phyloP scores from a whole-genome alignment of 371 early-diverging fungal species.

The Smittium culicis region DNA sequence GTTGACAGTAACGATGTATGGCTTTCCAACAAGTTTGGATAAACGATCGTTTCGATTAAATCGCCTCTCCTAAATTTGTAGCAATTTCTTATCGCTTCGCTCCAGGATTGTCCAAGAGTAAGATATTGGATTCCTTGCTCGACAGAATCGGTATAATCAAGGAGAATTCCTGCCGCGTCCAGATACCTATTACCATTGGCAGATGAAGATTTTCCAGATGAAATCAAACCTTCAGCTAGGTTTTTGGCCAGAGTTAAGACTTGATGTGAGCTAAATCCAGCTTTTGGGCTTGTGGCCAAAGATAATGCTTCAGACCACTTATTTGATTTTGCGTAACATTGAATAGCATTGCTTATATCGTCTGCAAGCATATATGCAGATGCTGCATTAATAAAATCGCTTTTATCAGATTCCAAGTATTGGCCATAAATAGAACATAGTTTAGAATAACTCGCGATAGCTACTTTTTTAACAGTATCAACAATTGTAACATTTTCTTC shows the following conservation, averaged over 20 bases:
- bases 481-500: neutral
- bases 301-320: slow-evolving; percentile 56
- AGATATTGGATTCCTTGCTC: slow-evolving; percentile 27
- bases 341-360: slow-evolving; percentile 43
- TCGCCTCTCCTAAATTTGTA: slow-evolving; percentile 41
- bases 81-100: slow-evolving; percentile 26
- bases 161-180: slow-evolving; percentile 26
- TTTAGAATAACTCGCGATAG: slow-evolving; percentile 21
- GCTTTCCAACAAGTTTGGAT: slow-evolving; percentile 54
- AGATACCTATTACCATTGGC: slow-evolving; percentile 8
- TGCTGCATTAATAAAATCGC: slow-evolving; percentile 55
- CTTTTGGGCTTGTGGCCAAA: slow-evolving; percentile 32
- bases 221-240: neutral
- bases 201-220: neutral
- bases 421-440: slow-evolving; percentile 51
- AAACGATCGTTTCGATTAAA: slow-evolving; percentile 57
- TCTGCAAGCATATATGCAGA: slow-evolving; percentile 50
- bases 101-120: slow-evolving; percentile 26
- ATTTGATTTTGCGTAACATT: slow-evolving; percentile 47
- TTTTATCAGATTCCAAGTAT: slow-evolving; percentile 35
- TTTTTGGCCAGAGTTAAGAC: slow-evolving; percentile 19
- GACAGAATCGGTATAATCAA: slow-evolving; percentile 26
- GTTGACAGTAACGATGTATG: slow-evolving; percentile 48
- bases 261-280: slow-evolving; percentile 7
- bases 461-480: neutral